phyloP scores from a whole-genome alignment of 148 eudicot genomes.

The Amaranthus palmeri region DNA sequence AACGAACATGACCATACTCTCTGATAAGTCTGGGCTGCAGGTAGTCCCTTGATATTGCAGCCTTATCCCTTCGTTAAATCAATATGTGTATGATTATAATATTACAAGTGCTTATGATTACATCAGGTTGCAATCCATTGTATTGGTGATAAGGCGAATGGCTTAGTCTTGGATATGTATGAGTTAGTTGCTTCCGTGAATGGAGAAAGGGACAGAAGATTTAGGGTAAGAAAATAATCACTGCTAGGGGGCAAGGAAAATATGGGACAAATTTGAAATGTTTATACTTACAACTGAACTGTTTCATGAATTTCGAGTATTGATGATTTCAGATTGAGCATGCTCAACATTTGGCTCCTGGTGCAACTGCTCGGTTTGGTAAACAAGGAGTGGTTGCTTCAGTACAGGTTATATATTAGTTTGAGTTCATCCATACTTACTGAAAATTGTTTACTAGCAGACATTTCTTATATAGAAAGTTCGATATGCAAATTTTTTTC shows the following conservation, averaged over 20 bases:
- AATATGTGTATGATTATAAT: neutral
- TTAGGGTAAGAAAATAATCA: conserved; percentile 48
- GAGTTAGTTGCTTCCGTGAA: conserved; percentile 59
- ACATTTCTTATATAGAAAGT: no score
- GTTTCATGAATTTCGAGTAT: conserved; percentile 7
- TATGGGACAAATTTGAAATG: neutral
- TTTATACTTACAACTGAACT: neutral
- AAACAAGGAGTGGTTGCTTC: conserved; percentile 76
- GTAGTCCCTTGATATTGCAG: conserved; percentile 34
- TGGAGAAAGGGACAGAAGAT: conserved; percentile 77
- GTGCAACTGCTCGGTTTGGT: conserved; percentile 61
- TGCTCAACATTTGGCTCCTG: conserved; percentile 91
- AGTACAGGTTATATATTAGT: conserved; percentile 55
- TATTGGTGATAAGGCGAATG: conserved; percentile 93
- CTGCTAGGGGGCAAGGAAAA: neutral
- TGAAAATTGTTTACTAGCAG: neutral
- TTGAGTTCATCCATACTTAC: conserved; percentile 3
- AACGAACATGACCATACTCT: conserved; percentile 54
- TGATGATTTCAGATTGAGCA: conserved; percentile 77
- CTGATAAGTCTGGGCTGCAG: conserved; percentile 81
- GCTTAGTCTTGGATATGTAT: conserved; percentile 76
- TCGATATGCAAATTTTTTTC: no score
- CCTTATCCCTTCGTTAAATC: neutral
- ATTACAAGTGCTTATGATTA: conserved; percentile 4
- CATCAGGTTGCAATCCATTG: conserved; percentile 91